Evolutionary conservation across 139 green algal species (phyloP), one percentile per base, ranked within the genome.

Genomic region (Volvox reticuliferus): DNA sequence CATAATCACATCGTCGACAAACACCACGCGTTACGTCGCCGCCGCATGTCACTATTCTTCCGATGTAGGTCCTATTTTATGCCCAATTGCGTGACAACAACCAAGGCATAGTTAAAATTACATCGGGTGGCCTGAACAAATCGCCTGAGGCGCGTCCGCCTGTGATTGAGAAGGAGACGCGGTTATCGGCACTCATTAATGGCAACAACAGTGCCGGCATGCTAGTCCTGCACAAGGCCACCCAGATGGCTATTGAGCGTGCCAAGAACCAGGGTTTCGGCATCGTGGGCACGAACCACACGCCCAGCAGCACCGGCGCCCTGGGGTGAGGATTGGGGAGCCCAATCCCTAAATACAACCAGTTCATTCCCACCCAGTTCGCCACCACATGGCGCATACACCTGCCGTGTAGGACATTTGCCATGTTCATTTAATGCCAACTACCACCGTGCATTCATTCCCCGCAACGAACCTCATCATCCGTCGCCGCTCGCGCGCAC

Each of bases 71-170:
- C 0, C 88, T 98, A 44, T 94, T 98, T 90, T 97, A 97, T 67
- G 96, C 96, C 0, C 96, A 98, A 90, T 91, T 98, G 75, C 93
- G 96, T 17, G 95, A 94, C 71, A 98, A 98, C 94, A 97, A 96
- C 93, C 96, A 98, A 71, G 95, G 95, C 77, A 95, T 98, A 26
- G 94, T 98, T 33, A 98, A 98, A 76, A 96, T 98, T 73, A 96
- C 95, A 1, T 95, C 92, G 18, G 94, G 93, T 16, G 96, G 92
- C n/a, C 79, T 97, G 63, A 95, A 95, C 63, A 92, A 86, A 85
- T 92, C 89, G 2, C 82, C 89, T 0, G 21, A 50, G 28, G 92
- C 85, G 0, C 71, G 91, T 17, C 71, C 36, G 14, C 82, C 86
- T 9, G 82, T 87, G 36, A 78, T 97, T 3, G 93, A 96, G 89